A percentile compares a stretch with the other conserved stretches of the same genome.
phyloP scores from a whole-genome alignment of 1,284 basidiomycete genomes.

The Ceratobasidium sp. region DNA sequence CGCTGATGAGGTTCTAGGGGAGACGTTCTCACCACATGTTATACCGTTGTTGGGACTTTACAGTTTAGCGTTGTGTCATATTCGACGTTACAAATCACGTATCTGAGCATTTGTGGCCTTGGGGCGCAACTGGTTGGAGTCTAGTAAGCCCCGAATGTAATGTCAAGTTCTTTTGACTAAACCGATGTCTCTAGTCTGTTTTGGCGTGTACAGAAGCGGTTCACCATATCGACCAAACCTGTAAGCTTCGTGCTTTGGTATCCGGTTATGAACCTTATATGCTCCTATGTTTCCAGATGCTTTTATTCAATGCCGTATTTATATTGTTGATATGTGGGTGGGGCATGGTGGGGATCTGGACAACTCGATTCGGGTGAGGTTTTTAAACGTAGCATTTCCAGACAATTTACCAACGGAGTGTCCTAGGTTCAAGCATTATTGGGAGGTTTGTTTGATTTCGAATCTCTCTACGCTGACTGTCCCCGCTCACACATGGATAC shows the following conservation, averaged over 20 bases:
- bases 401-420: not conserved
- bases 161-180: not conserved
- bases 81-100: conserved; percentile 74
- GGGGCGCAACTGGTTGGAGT: conserved; percentile 79
- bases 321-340: conserved; percentile 78
- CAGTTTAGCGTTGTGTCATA: conserved; percentile 79
- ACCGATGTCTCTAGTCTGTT: conserved; percentile 60
- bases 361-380: conserved; percentile 70
- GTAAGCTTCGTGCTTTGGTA: conserved; percentile 57
- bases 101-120: conserved; percentile 82
- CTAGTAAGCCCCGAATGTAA: conserved; percentile 64
- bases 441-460: conserved; percentile 76
- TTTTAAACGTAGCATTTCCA: too few species aligned
- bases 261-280: not conserved
- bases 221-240: conserved; percentile 76
- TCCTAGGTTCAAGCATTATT: conserved; percentile 74
- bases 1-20: conserved; percentile 54
- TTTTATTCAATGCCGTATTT: conserved; percentile 78
- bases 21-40: conserved; percentile 80
- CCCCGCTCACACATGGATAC: conserved; percentile 44
- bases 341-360: conserved; percentile 83
- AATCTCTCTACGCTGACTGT: not conserved
- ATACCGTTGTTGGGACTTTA: conserved; percentile 81
- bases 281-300: conserved; percentile 63
- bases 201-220: conserved; percentile 83